phyloP scores from a whole-genome alignment of 2,329 filamentous ascomycete genomes.

The Pseudopithomyces maydicus region DNA sequence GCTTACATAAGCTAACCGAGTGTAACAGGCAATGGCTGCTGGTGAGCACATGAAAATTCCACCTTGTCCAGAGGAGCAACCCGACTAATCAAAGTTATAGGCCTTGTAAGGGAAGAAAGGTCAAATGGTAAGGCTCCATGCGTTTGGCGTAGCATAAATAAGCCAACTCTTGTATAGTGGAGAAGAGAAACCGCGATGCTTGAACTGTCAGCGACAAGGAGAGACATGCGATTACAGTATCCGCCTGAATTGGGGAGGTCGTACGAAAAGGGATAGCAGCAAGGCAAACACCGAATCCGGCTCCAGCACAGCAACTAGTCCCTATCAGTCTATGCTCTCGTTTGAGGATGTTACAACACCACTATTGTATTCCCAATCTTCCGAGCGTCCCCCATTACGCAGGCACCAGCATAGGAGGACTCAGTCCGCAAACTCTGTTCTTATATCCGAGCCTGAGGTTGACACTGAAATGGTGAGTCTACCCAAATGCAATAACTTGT shows the following conservation, averaged over 20 bases:
- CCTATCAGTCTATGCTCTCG: slow-evolving; percentile 34
- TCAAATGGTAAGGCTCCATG: slow-evolving; percentile 67
- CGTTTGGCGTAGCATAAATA: background rate
- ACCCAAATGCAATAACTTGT: background rate
- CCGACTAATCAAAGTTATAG: slow-evolving; percentile 49
- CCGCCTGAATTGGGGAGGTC: slow-evolving; percentile 79
- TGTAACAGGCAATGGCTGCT: slow-evolving; percentile 70
- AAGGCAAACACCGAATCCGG: slow-evolving; percentile 38
- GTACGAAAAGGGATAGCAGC: slow-evolving; percentile 64
- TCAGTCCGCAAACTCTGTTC: slow-evolving; percentile 27
- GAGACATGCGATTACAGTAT: slow-evolving; percentile 82
- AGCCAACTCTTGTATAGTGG: slow-evolving; percentile 53
- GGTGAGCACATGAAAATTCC: slow-evolving; percentile 50
- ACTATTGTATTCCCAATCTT: slow-evolving; percentile 23
- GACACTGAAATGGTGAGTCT: slow-evolving; percentile 31
- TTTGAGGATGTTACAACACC: slow-evolving; percentile 32
- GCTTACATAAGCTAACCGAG: slow-evolving; percentile 73
- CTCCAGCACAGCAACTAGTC: slow-evolving; percentile 35
- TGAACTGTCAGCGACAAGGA: slow-evolving; percentile 73
- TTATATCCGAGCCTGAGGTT: slow-evolving; percentile 26
- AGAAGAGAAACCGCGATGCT: slow-evolving; percentile 74
- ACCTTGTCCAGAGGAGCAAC: background rate
- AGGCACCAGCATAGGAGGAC: slow-evolving; percentile 27
- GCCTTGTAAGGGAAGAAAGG: slow-evolving; percentile 79
- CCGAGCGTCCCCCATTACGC: slow-evolving; percentile 18